Conservation (phyloP, 495 filamentous ascomycete species). For the Lophiotrema nucula region DNA sequence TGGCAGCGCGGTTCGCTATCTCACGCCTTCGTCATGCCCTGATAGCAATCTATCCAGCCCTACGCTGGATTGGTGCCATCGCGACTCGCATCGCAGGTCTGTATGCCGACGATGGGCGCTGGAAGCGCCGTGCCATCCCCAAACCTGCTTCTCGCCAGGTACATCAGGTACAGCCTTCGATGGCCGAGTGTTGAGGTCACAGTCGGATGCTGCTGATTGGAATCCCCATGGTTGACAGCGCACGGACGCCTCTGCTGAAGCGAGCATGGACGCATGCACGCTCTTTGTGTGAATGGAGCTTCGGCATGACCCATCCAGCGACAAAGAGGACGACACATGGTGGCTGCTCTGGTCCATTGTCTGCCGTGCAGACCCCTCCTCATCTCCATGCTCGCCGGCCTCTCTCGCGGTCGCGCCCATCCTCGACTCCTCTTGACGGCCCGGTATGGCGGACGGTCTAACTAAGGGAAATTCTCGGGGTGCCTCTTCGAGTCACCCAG, state of each 20-base stretch:
- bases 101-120: neutral
- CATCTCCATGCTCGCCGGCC: neutral
- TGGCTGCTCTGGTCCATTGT: neutral
- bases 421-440: too few relatives aligned
- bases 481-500: conserved; percentile 25
- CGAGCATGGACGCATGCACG: neutral
- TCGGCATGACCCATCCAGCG: conserved; percentile 2
- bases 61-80: too few relatives aligned
- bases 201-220: too few relatives aligned
- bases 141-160: too few relatives aligned
- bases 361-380: neutral
- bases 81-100: neutral
- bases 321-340: conserved; percentile 1
- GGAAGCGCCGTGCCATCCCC: neutral
- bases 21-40: neutral
- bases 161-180: conserved; percentile 25
- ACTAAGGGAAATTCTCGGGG: conserved; percentile 18
- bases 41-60: too few relatives aligned
- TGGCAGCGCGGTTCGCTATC: neutral
- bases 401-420: neutral
- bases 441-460: neutral
- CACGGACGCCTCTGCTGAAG: conserved; percentile 9
- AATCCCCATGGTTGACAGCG: neutral
- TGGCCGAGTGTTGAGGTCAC: neutral
- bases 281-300: neutral